Base-by-base conservation (phyloP, 208 protist genomes). In the Crithidia bombi region DNA sequence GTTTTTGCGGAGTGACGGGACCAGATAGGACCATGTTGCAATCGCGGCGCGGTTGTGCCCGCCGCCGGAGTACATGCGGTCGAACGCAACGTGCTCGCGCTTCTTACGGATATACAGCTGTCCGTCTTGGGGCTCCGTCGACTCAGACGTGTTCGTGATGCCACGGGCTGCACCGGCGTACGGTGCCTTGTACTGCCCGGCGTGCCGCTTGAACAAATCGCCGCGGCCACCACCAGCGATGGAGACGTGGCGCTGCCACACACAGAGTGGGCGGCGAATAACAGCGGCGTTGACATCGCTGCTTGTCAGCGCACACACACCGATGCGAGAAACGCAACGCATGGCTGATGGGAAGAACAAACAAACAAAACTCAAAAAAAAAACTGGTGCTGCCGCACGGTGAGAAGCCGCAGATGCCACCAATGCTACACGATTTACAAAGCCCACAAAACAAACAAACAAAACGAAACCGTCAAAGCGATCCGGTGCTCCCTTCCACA, bases 91-190 rank as follows among this genome's bases (percentile, higher is more conserved):
- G 43, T 93, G 84, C 35, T 79, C 35, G 25, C 86, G 79, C 5
- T 81, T 75, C 44, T 86, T 87, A 36, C 81, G 79, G 46, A 83
- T 67, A 58, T 86, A 77, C 64, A 96, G 79, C 73, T 96, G 85
- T 3, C 90, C 90, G 17, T 69, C 73, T 47, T 87, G 76, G 0
- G 82, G 79, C 19, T 76, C 25, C 0, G 90, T 96, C 14, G 78
- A 69, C 65, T 96, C 87, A 5, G 85, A 85, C 43, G 72, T 33
- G 58, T 91, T 68, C 0, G 64, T 66, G 38, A 93, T 51, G 14
- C 87, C 90, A n/a, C 75, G 70, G 33, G 73, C 59, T 0, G 79
- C 38, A 25, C 84, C 85, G 35, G 52, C 25, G 5, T 41, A 46
- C 6, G 78, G 62, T 6, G 35, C 54, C 21, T 63, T 38, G 57